Conservation (phyloP, 352 stramenopile genomes). For the Peronospora tabacina region DNA sequence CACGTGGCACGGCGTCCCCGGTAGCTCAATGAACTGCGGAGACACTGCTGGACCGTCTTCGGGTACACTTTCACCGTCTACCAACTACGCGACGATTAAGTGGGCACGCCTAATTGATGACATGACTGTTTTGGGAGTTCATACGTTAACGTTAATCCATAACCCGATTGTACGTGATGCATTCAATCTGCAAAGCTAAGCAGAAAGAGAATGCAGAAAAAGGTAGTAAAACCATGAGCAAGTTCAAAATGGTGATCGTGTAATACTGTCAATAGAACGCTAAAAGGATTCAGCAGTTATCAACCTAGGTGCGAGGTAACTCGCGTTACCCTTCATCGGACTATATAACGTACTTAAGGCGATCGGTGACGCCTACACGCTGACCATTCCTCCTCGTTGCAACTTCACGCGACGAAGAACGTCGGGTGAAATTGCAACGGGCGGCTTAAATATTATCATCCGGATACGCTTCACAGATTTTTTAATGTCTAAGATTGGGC, state of each 20-base stretch:
- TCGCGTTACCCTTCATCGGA: too few relatives aligned
- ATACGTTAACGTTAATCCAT: not conserved
- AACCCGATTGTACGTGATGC: not conserved
- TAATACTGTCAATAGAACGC: too few relatives aligned
- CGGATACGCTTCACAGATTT: too few relatives aligned
- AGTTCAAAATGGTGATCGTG: too few relatives aligned
- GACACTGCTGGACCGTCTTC: not conserved
- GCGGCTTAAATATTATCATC: not conserved
- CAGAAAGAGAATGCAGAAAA: not conserved
- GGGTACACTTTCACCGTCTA: not conserved
- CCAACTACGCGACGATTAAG: not conserved
- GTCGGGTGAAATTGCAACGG: too few relatives aligned
- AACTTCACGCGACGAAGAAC: too few relatives aligned
- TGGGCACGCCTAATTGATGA: not conserved
- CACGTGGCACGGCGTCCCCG: not conserved
- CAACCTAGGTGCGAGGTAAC: too few relatives aligned
- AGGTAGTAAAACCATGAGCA: not conserved
- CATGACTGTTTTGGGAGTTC: not conserved
- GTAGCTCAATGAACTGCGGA: not conserved
- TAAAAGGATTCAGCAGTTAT: too few relatives aligned
- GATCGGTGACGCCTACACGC: not conserved
- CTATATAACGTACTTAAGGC: too few relatives aligned
- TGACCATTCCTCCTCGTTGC: too few relatives aligned
- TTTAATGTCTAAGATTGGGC: too few relatives aligned
- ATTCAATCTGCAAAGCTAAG: not conserved